phyloP scores from a whole-genome alignment of 257 asterid genomes.

The Voacanga thouarsii region DNA sequence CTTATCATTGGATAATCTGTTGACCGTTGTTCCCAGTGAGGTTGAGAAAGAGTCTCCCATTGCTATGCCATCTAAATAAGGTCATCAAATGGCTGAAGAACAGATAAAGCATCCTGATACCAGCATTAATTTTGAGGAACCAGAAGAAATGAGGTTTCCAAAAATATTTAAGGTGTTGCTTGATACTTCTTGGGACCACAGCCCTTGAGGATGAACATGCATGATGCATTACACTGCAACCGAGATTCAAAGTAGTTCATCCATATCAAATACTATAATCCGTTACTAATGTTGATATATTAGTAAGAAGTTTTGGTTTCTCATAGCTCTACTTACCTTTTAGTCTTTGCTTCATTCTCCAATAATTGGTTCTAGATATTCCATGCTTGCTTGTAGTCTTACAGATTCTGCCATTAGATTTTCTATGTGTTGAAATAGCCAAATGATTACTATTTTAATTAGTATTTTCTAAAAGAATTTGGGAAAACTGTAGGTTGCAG shows the following conservation, averaged over 20 bases:
- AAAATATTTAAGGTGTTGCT: no score
- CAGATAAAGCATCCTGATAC: conserved; percentile 18
- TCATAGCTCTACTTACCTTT: neutral
- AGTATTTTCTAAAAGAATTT: no score
- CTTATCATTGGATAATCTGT: conserved; percentile 39
- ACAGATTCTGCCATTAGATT: no score
- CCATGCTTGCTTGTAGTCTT: no score
- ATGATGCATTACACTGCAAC: neutral
- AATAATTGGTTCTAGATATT: no score
- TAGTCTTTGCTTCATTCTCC: neutral
- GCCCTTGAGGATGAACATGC: neutral
- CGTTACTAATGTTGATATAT: neutral
- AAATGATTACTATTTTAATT: no score
- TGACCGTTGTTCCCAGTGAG: conserved; percentile 34
- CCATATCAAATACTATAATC: neutral
- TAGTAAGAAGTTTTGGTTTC: neutral
- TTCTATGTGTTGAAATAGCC: no score
- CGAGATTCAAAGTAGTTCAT: neutral
- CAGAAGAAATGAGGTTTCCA: conserved; percentile 21
- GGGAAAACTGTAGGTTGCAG: no score
- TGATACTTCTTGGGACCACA: neutral
- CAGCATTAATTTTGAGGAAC: conserved; percentile 21
- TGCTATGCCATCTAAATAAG: conserved; percentile 29
- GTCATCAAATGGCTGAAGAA: conserved; percentile 22
- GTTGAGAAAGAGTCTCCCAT: conserved; percentile 34